Evolutionary conservation across 495 filamentous ascomycete species (phyloP), one percentile per base, ranked within the genome.

Genomic region (Podospora didyma): DNA sequence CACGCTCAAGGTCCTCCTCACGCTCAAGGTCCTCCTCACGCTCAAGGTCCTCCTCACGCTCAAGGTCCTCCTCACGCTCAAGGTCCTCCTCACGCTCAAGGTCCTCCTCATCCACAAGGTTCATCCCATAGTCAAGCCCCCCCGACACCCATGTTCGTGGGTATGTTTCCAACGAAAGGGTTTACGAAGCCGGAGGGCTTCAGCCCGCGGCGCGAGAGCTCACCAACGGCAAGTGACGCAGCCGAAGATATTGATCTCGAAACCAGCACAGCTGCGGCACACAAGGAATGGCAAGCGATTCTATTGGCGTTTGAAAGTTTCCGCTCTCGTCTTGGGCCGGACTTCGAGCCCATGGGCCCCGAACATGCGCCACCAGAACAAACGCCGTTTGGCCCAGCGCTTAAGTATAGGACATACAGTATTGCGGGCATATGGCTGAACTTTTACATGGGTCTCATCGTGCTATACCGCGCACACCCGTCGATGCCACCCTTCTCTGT

Each of bases 401-500:
- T 90, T 3, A 84, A 89, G 63, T 97, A 93, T 69, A 83, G 91
- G 39, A 91, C 89, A 1, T 90, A 90, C 68, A 86, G 84, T 21
- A 94, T 97, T 61, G 88, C 87, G 14, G 86, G 88, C 35, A 78
- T 97, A 20, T 93, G 90, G 86, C 85, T 84, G 62, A 85, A 89
- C 51, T 96, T 87, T 67, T 88, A 92, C 72, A 88, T 89, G 69
- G 86, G 84, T 2, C 79, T 89, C 24, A 91, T 98, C 49, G 74
- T 93, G 46, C 79, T 90, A 20, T 73, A 90, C 49, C 80, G 94
- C 35, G 73, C 87, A 0, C 91, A 96, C 59, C 94, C 94, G 0
- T 82, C 79, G 2, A 96, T 97, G 92, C 94, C 91, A 5, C 90
- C 93, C 0, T 81, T 90, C n/a, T 86, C 91, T 53, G 93, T 96